phyloP scores from a whole-genome alignment of 2,329 filamentous ascomycete genomes.

The Phyllosticta citrichinensis region DNA sequence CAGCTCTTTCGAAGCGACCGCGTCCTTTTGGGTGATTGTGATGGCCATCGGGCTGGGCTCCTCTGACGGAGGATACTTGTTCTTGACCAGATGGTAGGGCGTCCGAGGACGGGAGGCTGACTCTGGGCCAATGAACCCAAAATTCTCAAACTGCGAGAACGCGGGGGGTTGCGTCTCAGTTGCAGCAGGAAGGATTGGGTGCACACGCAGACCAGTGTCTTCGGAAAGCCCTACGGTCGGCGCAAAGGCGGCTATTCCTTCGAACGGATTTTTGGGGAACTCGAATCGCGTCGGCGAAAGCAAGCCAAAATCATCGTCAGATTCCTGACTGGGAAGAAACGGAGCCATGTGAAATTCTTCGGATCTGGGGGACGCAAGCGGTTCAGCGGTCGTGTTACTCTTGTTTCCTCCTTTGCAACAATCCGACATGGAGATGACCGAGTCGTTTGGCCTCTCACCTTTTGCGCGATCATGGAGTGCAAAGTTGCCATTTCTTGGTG shows the following conservation, averaged over 20 bases:
- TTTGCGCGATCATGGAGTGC: slow-evolving; percentile 4
- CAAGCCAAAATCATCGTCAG: slow-evolving; percentile 28
- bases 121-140: slow-evolving; percentile 5
- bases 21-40: background rate
- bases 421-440: slow-evolving; percentile 10
- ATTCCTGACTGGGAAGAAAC: slow-evolving; percentile 17
- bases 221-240: background rate
- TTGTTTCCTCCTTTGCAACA: background rate
- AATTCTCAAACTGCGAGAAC: slow-evolving; percentile 6
- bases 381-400: background rate
- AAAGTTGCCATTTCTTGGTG: slow-evolving; percentile 7
- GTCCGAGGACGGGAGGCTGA: slow-evolving; percentile 1
- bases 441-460: slow-evolving; percentile 7
- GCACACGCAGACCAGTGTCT: background rate
- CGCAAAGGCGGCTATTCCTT: slow-evolving; percentile 7
- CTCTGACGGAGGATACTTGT: background rate
- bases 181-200: slow-evolving; percentile 8
- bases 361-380: slow-evolving; percentile 28
- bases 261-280: slow-evolving; percentile 25
- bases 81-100: background rate
- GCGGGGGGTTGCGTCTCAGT: slow-evolving; percentile 1
- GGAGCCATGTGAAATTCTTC: slow-evolving; percentile 26
- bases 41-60: slow-evolving; percentile 8
- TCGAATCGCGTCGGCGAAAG: slow-evolving; percentile 33
- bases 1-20: background rate